A percentile compares a stretch with the other conserved stretches of the same genome.
Conservation (phyloP, 2,329 filamentous ascomycete genomes). For the Hypomyces rosellus region DNA sequence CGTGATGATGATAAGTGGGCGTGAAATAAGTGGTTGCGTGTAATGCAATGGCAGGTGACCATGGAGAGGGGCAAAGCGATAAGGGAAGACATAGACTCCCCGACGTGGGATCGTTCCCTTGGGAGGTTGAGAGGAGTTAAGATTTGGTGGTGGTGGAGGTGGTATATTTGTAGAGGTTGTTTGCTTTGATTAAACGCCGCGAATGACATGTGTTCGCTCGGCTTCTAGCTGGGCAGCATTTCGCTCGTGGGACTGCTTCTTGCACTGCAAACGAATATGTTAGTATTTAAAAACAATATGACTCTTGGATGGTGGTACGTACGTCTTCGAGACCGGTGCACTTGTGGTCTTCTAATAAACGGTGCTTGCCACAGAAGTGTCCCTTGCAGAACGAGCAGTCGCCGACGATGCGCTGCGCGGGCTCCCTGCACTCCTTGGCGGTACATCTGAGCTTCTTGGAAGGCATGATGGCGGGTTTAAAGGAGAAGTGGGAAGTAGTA, state of each 20-base stretch:
- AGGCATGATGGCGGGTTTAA: slow-evolving; percentile 42
- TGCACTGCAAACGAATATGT: slow-evolving; percentile 55
- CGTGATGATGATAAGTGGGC: too few relatives aligned
- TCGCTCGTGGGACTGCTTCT: slow-evolving; percentile 91
- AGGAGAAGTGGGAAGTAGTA: too few relatives aligned
- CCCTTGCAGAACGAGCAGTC: slow-evolving; percentile 94
- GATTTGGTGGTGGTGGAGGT: not conserved
- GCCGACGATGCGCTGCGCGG: slow-evolving; percentile 86
- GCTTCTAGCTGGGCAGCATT: slow-evolving; percentile 89
- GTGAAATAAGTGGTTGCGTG: too few relatives aligned
- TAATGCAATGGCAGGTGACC: not conserved
- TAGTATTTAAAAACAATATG: slow-evolving; percentile 1
- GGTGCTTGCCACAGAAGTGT: slow-evolving; percentile 91
- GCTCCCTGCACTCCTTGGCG: slow-evolving; percentile 82
- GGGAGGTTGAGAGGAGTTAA: not conserved
- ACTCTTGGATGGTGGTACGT: slow-evolving; percentile 28
- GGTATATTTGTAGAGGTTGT: not conserved
- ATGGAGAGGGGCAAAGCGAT: not conserved
- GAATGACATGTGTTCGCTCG: slow-evolving; percentile 90
- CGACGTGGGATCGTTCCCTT: not conserved
- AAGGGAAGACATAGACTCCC: not conserved
- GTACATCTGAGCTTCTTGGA: slow-evolving; percentile 78
- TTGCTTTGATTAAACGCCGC: slow-evolving; percentile 59
- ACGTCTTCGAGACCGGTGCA: slow-evolving; percentile 87
- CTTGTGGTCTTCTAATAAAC: slow-evolving; percentile 88